Evolutionary conservation across 1,284 basidiomycete species (phyloP).

Genomic region (Papiliotrema terrestris): DNA sequence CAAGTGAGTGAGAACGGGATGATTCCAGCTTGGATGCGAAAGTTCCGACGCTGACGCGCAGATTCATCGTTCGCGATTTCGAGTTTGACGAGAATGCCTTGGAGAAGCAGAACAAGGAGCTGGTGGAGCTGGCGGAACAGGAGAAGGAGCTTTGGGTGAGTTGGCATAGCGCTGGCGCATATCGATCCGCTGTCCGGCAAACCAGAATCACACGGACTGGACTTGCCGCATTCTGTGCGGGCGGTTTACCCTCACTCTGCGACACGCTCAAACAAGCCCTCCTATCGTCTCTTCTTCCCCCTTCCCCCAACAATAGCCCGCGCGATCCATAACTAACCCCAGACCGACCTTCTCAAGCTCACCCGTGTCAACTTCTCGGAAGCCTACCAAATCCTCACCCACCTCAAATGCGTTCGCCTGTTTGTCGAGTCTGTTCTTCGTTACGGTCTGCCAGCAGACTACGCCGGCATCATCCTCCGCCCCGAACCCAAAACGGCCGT

Average conservation of each 20-base stretch:
- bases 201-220: not conserved
- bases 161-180: too few relatives aligned
- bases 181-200: too few relatives aligned
- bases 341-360: slow-evolving; percentile 92
- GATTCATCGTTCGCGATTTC: slow-evolving; percentile 92
- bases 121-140: slow-evolving; percentile 72
- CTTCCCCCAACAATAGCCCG: too few relatives aligned
- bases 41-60: slow-evolving; percentile 32
- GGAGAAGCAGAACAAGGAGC: slow-evolving; percentile 76
- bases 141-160: slow-evolving; percentile 97
- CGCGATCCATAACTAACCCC: not conserved
- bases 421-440: slow-evolving; percentile 95
- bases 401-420: slow-evolving; percentile 85
- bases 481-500: slow-evolving; percentile 82
- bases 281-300: too few relatives aligned
- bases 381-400: slow-evolving; percentile 89
- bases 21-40: too few relatives aligned
- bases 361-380: slow-evolving; percentile 96
- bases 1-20: slow-evolving; percentile 59
- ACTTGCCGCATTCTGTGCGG: too few relatives aligned
- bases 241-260: too few relatives aligned
- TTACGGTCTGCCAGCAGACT: slow-evolving; percentile 92
- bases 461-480: slow-evolving; percentile 75
- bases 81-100: slow-evolving; percentile 82
- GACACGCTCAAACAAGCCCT: too few relatives aligned